These are phyloP conservation scores for Coffea eugenioides DNA, from an alignment of 257 asterid genomes.

Conservation along the genomic window DNA sequence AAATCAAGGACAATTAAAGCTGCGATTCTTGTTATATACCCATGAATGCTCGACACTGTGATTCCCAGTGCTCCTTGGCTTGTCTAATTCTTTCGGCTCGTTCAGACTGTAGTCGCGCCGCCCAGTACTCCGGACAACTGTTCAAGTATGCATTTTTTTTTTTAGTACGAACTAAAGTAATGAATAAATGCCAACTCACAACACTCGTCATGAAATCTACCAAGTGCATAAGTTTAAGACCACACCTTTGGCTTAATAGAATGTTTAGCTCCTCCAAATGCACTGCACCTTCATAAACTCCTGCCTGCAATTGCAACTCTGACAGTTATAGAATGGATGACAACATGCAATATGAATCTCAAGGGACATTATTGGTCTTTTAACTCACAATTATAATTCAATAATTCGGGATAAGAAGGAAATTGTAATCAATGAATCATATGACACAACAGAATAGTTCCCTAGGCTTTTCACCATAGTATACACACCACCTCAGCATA, in stretches of 20 bases:
- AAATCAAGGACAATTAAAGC: neutral
- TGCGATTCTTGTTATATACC: slow-evolving; percentile 44
- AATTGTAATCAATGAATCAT: neutral
- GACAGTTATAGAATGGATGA: neutral
- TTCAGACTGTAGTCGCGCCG: slow-evolving; percentile 62
- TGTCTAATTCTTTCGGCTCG: slow-evolving; percentile 67
- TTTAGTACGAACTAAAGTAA: neutral
- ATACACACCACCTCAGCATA: neutral
- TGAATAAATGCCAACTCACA: neutral
- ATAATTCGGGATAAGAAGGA: neutral
- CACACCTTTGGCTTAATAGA: slow-evolving; percentile 63
- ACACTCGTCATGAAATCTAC: neutral
- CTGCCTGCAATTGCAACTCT: slow-evolving; percentile 36
- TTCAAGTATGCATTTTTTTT: neutral
- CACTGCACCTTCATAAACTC: slow-evolving; percentile 68
- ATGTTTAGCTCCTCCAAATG: slow-evolving; percentile 87
- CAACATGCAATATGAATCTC: neutral
- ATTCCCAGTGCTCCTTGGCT: slow-evolving; percentile 92
- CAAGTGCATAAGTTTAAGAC: neutral
- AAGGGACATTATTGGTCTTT: neutral
- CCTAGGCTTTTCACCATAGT: neutral
- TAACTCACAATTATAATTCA: neutral
- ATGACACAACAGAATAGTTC: neutral
- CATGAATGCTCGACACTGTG: slow-evolving; percentile 62
- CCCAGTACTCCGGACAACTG: slow-evolving; percentile 88